These are phyloP conservation scores for Physcia stellaris DNA, from an alignment of 495 filamentous ascomycete genomes.

Conservation along the genomic window DNA sequence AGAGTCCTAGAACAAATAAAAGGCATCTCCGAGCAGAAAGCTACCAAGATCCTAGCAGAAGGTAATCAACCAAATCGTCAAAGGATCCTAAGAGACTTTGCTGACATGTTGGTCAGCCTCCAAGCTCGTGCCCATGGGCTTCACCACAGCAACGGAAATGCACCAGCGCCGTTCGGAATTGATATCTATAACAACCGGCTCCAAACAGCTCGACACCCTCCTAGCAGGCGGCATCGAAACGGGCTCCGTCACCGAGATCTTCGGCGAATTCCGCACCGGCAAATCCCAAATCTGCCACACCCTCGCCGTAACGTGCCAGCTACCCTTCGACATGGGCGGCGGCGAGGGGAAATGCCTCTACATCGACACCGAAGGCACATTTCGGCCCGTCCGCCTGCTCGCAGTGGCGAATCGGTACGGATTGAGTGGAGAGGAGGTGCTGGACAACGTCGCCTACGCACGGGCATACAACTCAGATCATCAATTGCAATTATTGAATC, in stretches of 20 bases:
- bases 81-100: background rate
- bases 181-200: conserved; percentile 94
- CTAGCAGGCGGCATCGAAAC: conserved; percentile 93
- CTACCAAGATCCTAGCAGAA: conserved; percentile 82
- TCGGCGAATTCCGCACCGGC: conserved; percentile 94
- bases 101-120: conserved; percentile 44
- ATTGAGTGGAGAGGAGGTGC: conserved; percentile 86
- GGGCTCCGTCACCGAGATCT: conserved; percentile 95
- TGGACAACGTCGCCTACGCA: conserved; percentile 96
- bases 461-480: conserved; percentile 98
- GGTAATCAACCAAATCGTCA: conserved; percentile 34
- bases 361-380: conserved; percentile 97
- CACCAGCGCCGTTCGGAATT: conserved; percentile 89
- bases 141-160: conserved; percentile 99
- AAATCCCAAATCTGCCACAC: conserved; percentile 99
- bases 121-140: conserved; percentile 95
- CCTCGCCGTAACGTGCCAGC: conserved; percentile 91
- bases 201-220: conserved; percentile 90
- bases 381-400: conserved; percentile 79
- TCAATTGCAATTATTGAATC: conserved; percentile 84
- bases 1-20: conserved; percentile 85
- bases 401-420: conserved; percentile 89
- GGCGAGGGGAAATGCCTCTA: conserved; percentile 98
- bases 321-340: conserved; percentile 97
- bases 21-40: conserved; percentile 93